Conservation (phyloP, 306 rosid genomes). For the Canavalia ensiformis region DNA sequence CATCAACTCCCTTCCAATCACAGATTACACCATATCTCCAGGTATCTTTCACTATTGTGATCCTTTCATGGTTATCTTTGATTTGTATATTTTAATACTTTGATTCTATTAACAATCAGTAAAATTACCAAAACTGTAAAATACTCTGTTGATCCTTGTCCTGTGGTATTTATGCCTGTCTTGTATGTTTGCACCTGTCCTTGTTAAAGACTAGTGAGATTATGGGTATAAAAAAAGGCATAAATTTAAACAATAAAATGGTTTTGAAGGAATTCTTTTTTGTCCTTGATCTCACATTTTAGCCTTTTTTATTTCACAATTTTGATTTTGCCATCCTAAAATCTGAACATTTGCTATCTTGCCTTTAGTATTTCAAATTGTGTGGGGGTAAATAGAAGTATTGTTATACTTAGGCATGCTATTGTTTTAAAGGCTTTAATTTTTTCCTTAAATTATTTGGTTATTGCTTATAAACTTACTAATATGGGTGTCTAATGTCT, state of each 20-base stretch:
- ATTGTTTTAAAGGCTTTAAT: not conserved
- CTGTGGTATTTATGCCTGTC: slow-evolving; percentile 28
- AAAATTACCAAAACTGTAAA: not conserved
- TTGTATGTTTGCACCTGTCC: not conserved
- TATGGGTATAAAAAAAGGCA: not conserved
- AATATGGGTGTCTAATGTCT: not conserved
- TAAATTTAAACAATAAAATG: not conserved
- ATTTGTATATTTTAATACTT: slow-evolving; percentile 27
- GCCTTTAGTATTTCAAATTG: not conserved
- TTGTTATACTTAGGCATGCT: slow-evolving; percentile 2
- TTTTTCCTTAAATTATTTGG: slow-evolving; percentile 9
- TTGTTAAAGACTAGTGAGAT: not conserved
- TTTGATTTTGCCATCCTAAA: slow-evolving; percentile 11
- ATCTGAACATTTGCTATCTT: not conserved
- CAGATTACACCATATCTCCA: slow-evolving; percentile 58
- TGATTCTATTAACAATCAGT: slow-evolving; percentile 3
- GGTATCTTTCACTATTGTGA: slow-evolving; percentile 57
- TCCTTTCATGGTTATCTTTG: slow-evolving; percentile 36
- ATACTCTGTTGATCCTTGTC: not conserved
- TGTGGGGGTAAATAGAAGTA: not conserved
- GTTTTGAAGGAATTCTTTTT: not conserved
- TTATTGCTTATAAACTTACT: slow-evolving; percentile 9
- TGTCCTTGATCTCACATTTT: not conserved
- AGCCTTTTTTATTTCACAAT: slow-evolving; percentile 5
- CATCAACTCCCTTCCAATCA: slow-evolving; percentile 55